phyloP scores from a whole-genome alignment of 495 filamentous ascomycete species.

The Xylaria longipes region DNA sequence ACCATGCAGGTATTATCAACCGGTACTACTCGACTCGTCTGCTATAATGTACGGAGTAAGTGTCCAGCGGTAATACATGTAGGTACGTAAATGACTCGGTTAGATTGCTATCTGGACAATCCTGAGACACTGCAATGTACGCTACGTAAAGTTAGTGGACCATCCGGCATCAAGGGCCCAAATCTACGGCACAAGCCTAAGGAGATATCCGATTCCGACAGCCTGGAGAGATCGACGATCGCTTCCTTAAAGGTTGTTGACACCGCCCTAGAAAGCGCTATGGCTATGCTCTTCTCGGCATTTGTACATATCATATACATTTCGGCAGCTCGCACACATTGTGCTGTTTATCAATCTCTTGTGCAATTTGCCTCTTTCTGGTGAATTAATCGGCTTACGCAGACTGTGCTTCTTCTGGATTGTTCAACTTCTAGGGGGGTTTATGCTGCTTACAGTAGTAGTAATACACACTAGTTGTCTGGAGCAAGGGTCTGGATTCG shows the following conservation, averaged over 20 bases:
- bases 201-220: constrained; percentile 30
- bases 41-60: neutral
- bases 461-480: constrained; percentile 2
- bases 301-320: constrained; percentile 4
- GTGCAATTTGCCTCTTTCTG: neutral
- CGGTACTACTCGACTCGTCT: neutral
- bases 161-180: constrained; percentile 12
- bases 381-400: neutral
- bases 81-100: constrained; percentile 9
- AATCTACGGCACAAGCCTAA: constrained; percentile 17
- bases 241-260: constrained; percentile 11
- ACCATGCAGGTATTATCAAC: constrained; percentile 8
- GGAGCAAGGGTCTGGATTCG: constrained; percentile 19
- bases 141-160: constrained; percentile 5
- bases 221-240: constrained; percentile 26
- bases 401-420: neutral
- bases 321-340: neutral
- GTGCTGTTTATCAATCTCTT: neutral
- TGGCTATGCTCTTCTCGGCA: constrained; percentile 16
- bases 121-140: neutral
- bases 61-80: neutral
- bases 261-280: neutral
- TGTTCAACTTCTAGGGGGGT: neutral
- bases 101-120: constrained; percentile 1
- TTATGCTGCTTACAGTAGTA: neutral